Evolutionary conservation across 768 basidiomycete species (phyloP), one percentile per base, ranked within the genome.

Genomic region (Pulveroboletus sp.): DNA sequence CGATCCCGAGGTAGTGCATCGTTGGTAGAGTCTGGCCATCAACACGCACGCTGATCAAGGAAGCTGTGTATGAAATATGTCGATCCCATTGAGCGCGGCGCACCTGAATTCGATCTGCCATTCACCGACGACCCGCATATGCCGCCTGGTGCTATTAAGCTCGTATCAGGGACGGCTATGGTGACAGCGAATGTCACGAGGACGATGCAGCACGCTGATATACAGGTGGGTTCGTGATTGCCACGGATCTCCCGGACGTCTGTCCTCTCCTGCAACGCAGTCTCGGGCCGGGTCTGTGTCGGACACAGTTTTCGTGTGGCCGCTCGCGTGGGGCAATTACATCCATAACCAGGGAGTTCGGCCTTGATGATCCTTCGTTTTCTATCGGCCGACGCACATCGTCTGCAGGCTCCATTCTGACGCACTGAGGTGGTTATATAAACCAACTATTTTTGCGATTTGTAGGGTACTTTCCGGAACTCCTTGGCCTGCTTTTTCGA

Each of bases 341-440:
- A 58, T 68, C 14, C 13, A 71, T 87, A 35, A 59, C 69, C 9
- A 59, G 62, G 5, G 73, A 78, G 37, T 68, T 81, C 5, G 40
- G 40, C 22, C 38, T 55, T n/a, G 35, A 22, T 6, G 16, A 29
- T 6, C 49, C 31, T 20, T 6, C 31, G 41, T 53, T 66, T 38
- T 29, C 27, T 47, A 41, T 37, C 53, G 35, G 26, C 59, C 80
- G 45, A 85, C 83, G 1, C 86, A 89, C 60, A 76, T 93, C 38
- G 64, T 92, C 19, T 89, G 89, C 67, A 92, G 91, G 63, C 90
- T 93, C 68, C 76, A n/a, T n/a, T n/a, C n/a, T n/a, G n/a, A n/a
- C n/a, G n/a, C n/a, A n/a, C n/a, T n/a, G n/a, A n/a, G n/a, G n/a
- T n/a, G n/a, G n/a, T n/a, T n/a, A n/a, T n/a, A n/a, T n/a, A n/a